phyloP scores from a whole-genome alignment of 2,329 filamentous ascomycete species.

The Beauveria sp. region DNA sequence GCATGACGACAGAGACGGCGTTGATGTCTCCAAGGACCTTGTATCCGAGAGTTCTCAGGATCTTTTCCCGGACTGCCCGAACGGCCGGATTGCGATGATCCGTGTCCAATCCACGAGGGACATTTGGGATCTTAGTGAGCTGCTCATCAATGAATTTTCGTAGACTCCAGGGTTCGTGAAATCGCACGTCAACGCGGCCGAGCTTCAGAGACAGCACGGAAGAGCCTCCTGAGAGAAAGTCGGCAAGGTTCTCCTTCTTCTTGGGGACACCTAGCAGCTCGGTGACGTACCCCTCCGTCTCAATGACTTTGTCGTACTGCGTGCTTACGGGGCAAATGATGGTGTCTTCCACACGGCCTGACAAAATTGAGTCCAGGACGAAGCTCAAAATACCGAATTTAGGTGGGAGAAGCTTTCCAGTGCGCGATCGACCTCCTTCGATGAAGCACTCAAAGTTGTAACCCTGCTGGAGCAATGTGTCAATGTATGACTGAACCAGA shows the following conservation, averaged over 20 bases:
- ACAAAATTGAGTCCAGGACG: slow-evolving; percentile 81
- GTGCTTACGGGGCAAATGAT: slow-evolving; percentile 94
- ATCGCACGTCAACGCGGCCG: slow-evolving; percentile 88
- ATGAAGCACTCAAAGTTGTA: slow-evolving; percentile 98
- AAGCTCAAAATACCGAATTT: slow-evolving; percentile 96
- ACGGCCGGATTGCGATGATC: slow-evolving; percentile 41
- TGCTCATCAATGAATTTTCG: slow-evolving; percentile 75
- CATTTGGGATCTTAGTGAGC: slow-evolving; percentile 43
- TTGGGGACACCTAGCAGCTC: slow-evolving; percentile 92
- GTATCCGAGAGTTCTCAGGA: slow-evolving; percentile 84
- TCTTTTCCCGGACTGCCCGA: slow-evolving; percentile 54
- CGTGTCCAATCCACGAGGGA: slow-evolving; percentile 35
- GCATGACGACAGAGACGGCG: slow-evolving; percentile 94
- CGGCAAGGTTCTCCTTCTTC: slow-evolving; percentile 84
- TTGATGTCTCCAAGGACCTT: slow-evolving; percentile 93
- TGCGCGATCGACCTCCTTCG: slow-evolving; percentile 86
- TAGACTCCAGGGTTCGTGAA: slow-evolving; percentile 93
- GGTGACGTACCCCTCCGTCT: slow-evolving; percentile 93
- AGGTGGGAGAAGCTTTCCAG: slow-evolving; percentile 85
- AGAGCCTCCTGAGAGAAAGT: slow-evolving; percentile 78
- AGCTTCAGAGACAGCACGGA: slow-evolving; percentile 83
- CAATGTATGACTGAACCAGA: slow-evolving; percentile 93
- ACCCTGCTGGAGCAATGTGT: slow-evolving; percentile 80
- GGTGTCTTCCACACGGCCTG: slow-evolving; percentile 79
- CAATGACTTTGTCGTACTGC: slow-evolving; percentile 98